Evolutionary conservation across 495 filamentous ascomycete genomes (phyloP).

Genomic region (Neurospora sublineolata): DNA sequence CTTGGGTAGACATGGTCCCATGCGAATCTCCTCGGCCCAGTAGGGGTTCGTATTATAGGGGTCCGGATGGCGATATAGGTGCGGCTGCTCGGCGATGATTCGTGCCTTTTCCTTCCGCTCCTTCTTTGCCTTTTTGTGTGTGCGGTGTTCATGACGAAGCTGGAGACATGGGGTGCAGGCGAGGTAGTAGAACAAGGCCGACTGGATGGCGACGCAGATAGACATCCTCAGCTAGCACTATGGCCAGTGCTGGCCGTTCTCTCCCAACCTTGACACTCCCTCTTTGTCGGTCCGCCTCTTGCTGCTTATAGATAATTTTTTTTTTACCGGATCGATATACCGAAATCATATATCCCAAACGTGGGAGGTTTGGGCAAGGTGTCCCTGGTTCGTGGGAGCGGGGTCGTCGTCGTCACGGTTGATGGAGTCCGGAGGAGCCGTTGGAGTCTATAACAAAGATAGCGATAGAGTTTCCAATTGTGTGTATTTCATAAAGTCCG

Average conservation of each 20-base stretch:
- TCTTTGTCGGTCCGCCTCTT: background rate
- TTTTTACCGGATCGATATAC: background rate
- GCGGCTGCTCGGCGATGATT: constrained; percentile 54
- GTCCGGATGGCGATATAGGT: constrained; percentile 64
- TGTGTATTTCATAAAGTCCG: background rate
- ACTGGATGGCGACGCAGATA: constrained; percentile 50
- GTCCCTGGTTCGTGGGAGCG: background rate
- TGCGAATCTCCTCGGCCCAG: constrained; percentile 72
- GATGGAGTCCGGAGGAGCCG: background rate
- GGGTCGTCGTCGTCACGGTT: background rate
- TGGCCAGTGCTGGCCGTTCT: background rate
- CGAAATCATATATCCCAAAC: background rate
- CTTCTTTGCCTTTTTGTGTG: constrained; percentile 51
- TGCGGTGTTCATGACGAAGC: constrained; percentile 48
- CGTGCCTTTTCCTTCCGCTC: constrained; percentile 48
- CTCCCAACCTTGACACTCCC: background rate
- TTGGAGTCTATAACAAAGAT: background rate
- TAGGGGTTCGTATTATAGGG: constrained; percentile 76
- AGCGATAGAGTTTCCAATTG: background rate
- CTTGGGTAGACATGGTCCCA: constrained; percentile 64
- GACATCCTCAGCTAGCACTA: constrained; percentile 33
- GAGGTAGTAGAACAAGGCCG: constrained; percentile 75
- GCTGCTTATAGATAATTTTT: background rate
- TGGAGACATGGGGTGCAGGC: constrained; percentile 73
- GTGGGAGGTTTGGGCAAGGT: background rate